Percentiles rank a stretch among this genome's conserved stretches.
phyloP scores from a whole-genome alignment of 2,329 filamentous ascomycete species.

The Ceratocystis albifundus region DNA sequence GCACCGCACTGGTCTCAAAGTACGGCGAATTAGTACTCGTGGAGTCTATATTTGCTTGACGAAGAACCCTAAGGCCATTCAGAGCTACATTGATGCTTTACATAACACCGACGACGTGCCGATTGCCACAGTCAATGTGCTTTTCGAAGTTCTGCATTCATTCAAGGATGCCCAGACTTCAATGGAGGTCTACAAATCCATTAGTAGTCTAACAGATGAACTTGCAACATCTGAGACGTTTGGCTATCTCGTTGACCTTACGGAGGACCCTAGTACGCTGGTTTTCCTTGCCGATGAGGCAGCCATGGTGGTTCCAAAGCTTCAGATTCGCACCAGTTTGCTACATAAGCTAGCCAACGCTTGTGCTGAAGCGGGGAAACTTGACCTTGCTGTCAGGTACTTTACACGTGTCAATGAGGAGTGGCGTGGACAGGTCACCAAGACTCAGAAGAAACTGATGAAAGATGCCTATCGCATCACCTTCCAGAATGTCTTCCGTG shows the following conservation, averaged over 20 bases:
- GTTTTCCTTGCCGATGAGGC: conserved; percentile 21
- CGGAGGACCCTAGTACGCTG: conserved; percentile 2
- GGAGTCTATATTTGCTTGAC: conserved; percentile 48
- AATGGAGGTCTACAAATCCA: conserved; percentile 23
- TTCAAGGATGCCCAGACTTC: conserved; percentile 21
- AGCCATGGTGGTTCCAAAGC: conserved; percentile 7
- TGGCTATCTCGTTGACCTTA: conserved; percentile 17
- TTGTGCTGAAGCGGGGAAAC: conserved; percentile 28
- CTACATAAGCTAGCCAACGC: conserved; percentile 27
- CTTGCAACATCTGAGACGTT: conserved; percentile 23
- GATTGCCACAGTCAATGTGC: conserved; percentile 30
- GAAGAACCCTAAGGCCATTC: conserved; percentile 35
- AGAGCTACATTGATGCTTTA: conserved; percentile 46
- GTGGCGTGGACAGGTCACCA: conserved; percentile 14
- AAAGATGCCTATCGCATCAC: conserved; percentile 22
- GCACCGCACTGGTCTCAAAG: conserved; percentile 48
- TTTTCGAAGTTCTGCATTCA: conserved; percentile 29
- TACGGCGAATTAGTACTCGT: conserved; percentile 50
- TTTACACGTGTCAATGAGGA: conserved; percentile 14
- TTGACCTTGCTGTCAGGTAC: conserved; percentile 29
- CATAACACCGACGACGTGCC: conserved; percentile 31
- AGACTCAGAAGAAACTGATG: conserved; percentile 16
- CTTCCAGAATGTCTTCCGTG: conserved; percentile 22
- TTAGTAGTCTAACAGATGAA: conserved; percentile 24
- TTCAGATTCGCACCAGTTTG: conserved; percentile 18